Evolutionary conservation across 768 basidiomycete genomes (phyloP).

Genomic region (Boletellus ananiceps): DNA sequence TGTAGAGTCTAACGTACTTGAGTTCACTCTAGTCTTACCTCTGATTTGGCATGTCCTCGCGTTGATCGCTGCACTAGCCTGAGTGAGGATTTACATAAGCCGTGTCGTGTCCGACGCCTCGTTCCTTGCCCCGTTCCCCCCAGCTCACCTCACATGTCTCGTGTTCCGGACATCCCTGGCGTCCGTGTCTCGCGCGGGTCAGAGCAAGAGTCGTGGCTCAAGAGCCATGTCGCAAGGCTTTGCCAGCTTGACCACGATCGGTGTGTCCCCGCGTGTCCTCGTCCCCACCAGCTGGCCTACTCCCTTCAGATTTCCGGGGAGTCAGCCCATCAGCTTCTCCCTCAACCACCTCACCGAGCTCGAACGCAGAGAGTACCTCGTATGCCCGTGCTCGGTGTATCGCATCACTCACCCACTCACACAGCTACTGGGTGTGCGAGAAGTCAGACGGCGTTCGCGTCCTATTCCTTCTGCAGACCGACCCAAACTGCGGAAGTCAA

Average conservation of each 20-base stretch:
- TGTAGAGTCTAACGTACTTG: slow-evolving; percentile 26
- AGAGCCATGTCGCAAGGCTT: slow-evolving; percentile 53
- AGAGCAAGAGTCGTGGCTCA: slow-evolving; percentile 64
- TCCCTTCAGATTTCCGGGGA: slow-evolving; percentile 78
- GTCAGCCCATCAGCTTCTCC: slow-evolving; percentile 92
- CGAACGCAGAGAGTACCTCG: slow-evolving; percentile 71
- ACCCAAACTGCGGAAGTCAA: slow-evolving; percentile 49
- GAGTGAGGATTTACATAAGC: slow-evolving; percentile 21
- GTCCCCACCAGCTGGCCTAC: slow-evolving; percentile 3
- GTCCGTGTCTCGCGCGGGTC: slow-evolving; percentile 48
- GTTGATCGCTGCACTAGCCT: slow-evolving; percentile 17
- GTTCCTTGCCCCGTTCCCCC: background rate
- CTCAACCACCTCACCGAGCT: slow-evolving; percentile 64
- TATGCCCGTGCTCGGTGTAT: background rate
- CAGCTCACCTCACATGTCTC: slow-evolving; percentile 36
- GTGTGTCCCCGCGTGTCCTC: slow-evolving; percentile 35
- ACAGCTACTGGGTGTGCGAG: slow-evolving; percentile 98
- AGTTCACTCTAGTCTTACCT: slow-evolving; percentile 18
- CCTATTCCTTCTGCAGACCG: slow-evolving; percentile 70
- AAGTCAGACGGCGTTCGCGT: slow-evolving; percentile 96
- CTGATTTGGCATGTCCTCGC: slow-evolving; percentile 14
- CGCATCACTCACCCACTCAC: slow-evolving; percentile 12
- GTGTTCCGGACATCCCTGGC: slow-evolving; percentile 72
- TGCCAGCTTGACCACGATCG: slow-evolving; percentile 63
- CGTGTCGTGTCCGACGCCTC: background rate